Percentiles rank a stretch among this genome's conserved stretches.
These are phyloP conservation scores for Fusarium temperatum DNA, from an alignment of 2,329 filamentous ascomycete genomes.

Conservation along the genomic window DNA sequence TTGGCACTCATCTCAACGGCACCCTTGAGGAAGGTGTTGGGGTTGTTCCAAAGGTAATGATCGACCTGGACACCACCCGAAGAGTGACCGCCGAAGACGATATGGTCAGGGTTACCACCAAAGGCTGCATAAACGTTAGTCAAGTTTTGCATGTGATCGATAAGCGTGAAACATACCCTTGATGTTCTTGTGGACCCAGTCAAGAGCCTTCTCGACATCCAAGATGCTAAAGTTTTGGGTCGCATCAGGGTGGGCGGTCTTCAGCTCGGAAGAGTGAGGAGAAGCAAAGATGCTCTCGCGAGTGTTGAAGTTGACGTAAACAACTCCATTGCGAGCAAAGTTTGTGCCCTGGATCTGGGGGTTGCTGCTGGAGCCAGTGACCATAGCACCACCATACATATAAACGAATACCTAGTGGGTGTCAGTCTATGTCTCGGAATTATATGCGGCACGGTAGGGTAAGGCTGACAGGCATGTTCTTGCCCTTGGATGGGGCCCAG, in stretches of 20 bases:
- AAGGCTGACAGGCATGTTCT: conserved; percentile 42
- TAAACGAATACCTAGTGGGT: conserved; percentile 46
- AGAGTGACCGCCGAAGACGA: conserved; percentile 55
- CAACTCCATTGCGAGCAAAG: conserved; percentile 49
- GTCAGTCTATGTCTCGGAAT: background rate
- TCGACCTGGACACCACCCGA: conserved; percentile 51
- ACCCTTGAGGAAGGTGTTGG: conserved; percentile 49
- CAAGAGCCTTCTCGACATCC: conserved; percentile 40
- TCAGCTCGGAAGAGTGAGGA: conserved; percentile 52
- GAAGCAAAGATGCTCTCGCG: conserved; percentile 56
- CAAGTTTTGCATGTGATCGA: too few relatives aligned
- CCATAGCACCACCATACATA: conserved; percentile 52
- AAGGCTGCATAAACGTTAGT: conserved; percentile 45
- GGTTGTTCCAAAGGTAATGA: conserved; percentile 54
- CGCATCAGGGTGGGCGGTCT: conserved; percentile 15
- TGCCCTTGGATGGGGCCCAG: conserved; percentile 44
- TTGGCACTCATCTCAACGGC: conserved; percentile 55
- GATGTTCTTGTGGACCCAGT: conserved; percentile 41
- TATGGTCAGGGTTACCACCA: conserved; percentile 55
- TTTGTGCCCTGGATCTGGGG: conserved; percentile 49
- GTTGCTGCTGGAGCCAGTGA: conserved; percentile 50
- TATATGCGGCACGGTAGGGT: background rate
- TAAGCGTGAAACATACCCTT: conserved; percentile 4
- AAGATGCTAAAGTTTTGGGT: conserved; percentile 41
- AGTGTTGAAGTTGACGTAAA: conserved; percentile 53